These are phyloP conservation scores for Penicillium roqueforti DNA, from an alignment of 495 filamentous ascomycete species.

Conservation along the genomic window DNA sequence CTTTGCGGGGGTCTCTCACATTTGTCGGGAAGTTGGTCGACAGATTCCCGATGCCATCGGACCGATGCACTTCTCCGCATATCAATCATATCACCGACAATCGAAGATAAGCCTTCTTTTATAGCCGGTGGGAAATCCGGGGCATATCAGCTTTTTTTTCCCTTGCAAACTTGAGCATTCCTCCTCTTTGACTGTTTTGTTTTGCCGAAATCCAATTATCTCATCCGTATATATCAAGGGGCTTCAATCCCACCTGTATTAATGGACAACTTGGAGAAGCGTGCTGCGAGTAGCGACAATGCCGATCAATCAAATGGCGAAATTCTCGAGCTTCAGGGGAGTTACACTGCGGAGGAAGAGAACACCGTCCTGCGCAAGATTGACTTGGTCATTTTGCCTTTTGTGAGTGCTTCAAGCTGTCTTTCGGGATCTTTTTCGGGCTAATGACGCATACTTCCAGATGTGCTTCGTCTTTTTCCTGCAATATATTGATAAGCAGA, in stretches of 20 bases:
- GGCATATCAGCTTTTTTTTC: background rate
- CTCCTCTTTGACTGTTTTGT: background rate
- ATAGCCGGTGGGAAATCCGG: background rate
- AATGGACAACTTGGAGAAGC: slow-evolving; percentile 11
- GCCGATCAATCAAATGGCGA: slow-evolving; percentile 1
- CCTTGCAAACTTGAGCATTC: background rate
- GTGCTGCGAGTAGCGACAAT: slow-evolving; percentile 6
- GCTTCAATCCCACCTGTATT: background rate
- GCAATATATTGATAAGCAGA: slow-evolving; percentile 52
- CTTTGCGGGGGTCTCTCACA: background rate
- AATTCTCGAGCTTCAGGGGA: slow-evolving; percentile 20
- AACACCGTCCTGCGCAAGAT: slow-evolving; percentile 45
- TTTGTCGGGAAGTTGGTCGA: slow-evolving; percentile 12
- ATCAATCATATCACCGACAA: background rate
- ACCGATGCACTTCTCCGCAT: slow-evolving; percentile 13
- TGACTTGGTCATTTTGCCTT: slow-evolving; percentile 38
- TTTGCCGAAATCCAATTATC: background rate
- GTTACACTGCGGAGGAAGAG: slow-evolving; percentile 39
- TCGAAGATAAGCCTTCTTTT: background rate
- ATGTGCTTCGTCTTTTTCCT: slow-evolving; percentile 33
- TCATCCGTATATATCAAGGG: background rate
- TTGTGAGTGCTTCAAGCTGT: slow-evolving; percentile 25
- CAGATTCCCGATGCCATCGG: slow-evolving; percentile 19
- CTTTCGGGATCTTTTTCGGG: background rate
- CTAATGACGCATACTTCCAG: slow-evolving; percentile 3